These are phyloP conservation scores for Solanum acaule DNA, from an alignment of 257 asterid genomes.

Conservation along the genomic window DNA sequence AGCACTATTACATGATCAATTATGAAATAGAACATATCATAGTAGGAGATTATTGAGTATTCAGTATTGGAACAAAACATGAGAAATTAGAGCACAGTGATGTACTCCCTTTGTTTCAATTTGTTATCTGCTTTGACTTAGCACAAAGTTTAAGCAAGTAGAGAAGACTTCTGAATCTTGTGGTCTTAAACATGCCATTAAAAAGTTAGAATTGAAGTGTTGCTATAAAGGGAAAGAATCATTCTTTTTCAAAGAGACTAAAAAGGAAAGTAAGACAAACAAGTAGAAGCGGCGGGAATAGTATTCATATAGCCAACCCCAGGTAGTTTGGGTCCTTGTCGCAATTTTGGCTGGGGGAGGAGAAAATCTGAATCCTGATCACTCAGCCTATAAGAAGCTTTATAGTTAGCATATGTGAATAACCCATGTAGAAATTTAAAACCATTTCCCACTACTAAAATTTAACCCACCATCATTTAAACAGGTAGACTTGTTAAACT, in stretches of 20 bases:
- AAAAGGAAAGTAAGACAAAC: not conserved
- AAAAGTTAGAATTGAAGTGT: rapidly evolving
- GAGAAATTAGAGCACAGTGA: not conserved
- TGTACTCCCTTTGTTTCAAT: not conserved
- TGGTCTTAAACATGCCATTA: not conserved
- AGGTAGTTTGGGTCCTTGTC: too few species aligned
- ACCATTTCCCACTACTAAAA: not conserved
- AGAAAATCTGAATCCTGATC: too few species aligned
- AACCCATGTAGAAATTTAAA: not conserved
- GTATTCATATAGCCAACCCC: not conserved
- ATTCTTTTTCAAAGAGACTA: not conserved
- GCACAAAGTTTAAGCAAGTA: not conserved
- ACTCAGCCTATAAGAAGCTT: not conserved
- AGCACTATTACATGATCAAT: not conserved
- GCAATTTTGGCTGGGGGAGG: too few species aligned
- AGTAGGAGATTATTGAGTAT: not conserved
- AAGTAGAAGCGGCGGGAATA: rapidly evolving
- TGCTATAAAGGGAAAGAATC: rapidly evolving
- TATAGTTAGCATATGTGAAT: not conserved
- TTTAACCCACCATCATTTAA: not conserved
- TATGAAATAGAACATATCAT: not conserved
- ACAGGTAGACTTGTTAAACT: not conserved
- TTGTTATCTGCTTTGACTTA: not conserved
- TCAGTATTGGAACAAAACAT: not conserved
- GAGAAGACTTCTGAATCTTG: not conserved